phyloP scores from a whole-genome alignment of 2,329 filamentous ascomycete species.

The Berkeleyomyces rouxiae region DNA sequence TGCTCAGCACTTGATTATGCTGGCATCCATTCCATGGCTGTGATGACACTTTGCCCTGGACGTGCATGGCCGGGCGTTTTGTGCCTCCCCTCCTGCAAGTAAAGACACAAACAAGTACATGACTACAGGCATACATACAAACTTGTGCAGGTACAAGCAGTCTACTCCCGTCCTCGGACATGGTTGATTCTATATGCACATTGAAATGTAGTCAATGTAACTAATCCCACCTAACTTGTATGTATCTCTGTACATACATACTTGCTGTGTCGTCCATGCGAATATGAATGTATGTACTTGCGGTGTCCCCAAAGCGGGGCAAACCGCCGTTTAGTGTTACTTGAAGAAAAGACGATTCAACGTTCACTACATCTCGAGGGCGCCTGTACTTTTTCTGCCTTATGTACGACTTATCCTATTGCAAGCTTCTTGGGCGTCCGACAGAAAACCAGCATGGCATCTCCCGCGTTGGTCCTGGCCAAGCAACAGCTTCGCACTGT shows the following conservation, averaged over 20 bases:
- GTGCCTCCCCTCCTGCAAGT: background rate
- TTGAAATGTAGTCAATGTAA: no score
- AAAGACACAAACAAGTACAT: no score
- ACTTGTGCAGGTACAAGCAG: no score
- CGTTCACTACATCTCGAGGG: background rate
- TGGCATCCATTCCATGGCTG: background rate
- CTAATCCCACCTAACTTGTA: no score
- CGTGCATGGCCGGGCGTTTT: background rate
- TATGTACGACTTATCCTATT: no score
- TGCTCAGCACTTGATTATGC: background rate
- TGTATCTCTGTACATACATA: background rate
- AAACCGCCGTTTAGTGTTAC: background rate
- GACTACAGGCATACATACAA: no score
- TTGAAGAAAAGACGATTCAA: background rate
- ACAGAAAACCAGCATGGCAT: conserved; percentile 27
- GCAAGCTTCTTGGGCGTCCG: background rate
- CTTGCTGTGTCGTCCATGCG: no score
- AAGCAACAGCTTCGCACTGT: conserved; percentile 60
- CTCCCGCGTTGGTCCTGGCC: conserved; percentile 36
- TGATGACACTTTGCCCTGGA: background rate
- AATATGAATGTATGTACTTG: no score
- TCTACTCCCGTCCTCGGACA: no score
- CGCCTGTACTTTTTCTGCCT: background rate
- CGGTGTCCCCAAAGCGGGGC: background rate
- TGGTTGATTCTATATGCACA: no score